Base-by-base conservation (phyloP, 2,329 filamentous ascomycete genomes). In the Fusarium humuli region DNA sequence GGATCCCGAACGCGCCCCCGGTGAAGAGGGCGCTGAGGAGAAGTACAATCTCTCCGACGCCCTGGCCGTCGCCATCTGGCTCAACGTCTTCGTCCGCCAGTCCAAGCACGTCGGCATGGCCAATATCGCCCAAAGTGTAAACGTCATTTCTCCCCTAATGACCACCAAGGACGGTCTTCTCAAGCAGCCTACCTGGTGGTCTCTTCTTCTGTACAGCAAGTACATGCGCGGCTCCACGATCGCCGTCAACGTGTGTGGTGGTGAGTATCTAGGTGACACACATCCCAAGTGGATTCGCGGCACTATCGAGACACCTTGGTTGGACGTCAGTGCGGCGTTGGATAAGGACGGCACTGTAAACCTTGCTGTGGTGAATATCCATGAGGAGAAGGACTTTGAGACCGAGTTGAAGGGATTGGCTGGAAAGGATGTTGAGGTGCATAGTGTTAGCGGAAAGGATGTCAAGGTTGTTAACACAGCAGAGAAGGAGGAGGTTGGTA, bases 61-160 rank as follows among this genome's bases (percentile, higher is more conserved):
- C 3, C 83, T 94, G 18, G 92, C 91, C n/a, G 91, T 94, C 1
- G 87, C 86, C 5, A 85, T 92, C 22, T 94, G 90, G 87, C 83
- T 94, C 57, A 94, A 94, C 76, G 90, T 92, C 23, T 93, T 94
- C 71, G 81, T 94, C 41, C 88, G 92, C 2, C 91, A 94, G 80
- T 86, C 88, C 72, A 86, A 85, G 73, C 84, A 91, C 79, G 80
- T 94, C 40, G 91, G 90, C 74, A 94, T 94, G 91, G 91, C 91
- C 37, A 93, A 91, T 76, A 91, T 94, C 60, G 92, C 92, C 3
- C 92, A 94, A 79, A 89, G 85, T 52, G 90, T 94, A 69, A 94
- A 94, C 76, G 92, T 94, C 61, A 93, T 94, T 73, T 89, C 87
- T 2, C 92, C 92, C 2, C 83, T 94, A 13, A 92, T 94, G 90